phyloP scores from a whole-genome alignment of 1,284 basidiomycete genomes.

The Fomitiporia mediterranea region DNA sequence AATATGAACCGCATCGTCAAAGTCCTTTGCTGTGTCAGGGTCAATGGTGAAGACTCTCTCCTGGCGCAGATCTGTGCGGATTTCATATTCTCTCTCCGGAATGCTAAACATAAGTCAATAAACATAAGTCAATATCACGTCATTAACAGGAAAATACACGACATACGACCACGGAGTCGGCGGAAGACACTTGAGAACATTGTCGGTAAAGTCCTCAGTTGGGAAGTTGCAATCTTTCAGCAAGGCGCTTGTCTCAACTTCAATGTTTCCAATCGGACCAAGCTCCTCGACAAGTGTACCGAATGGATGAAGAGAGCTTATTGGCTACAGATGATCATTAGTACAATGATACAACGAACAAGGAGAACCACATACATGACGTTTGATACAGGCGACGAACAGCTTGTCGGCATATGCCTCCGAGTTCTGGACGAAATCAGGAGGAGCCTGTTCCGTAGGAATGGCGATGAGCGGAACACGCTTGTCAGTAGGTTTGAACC shows the following conservation, averaged over 20 bases:
- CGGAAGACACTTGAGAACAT: conserved; percentile 93
- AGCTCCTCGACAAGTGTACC: conserved; percentile 98
- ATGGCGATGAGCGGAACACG: conserved; percentile 98
- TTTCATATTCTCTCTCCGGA: conserved; percentile 86
- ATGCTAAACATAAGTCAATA: conserved; percentile 47
- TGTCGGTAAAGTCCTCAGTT: conserved; percentile 88
- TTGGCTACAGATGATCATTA: conserved; percentile 47
- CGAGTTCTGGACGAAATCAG: conserved; percentile 93
- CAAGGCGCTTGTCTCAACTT: conserved; percentile 95
- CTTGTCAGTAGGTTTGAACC: conserved; percentile 99
- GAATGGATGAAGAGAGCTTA: conserved; percentile 97
- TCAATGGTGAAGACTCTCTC: conserved; percentile 94
- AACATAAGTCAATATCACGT: neutral
- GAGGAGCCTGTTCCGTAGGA: conserved; percentile 97
- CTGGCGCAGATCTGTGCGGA: conserved; percentile 81
- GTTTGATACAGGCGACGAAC: conserved; percentile 98
- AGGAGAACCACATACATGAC: conserved; percentile 52
- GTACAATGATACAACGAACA: conserved; percentile 18
- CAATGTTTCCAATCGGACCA: conserved; percentile 96
- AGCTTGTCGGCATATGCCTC: conserved; percentile 88
- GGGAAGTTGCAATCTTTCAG: conserved; percentile 99
- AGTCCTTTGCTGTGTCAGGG: conserved; percentile 83
- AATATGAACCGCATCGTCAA: conserved; percentile 93
- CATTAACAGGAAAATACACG: conserved; percentile 25
- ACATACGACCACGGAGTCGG: conserved; percentile 91